phyloP scores from a whole-genome alignment of 352 stramenopile species.

The Globisporangium lucens region DNA sequence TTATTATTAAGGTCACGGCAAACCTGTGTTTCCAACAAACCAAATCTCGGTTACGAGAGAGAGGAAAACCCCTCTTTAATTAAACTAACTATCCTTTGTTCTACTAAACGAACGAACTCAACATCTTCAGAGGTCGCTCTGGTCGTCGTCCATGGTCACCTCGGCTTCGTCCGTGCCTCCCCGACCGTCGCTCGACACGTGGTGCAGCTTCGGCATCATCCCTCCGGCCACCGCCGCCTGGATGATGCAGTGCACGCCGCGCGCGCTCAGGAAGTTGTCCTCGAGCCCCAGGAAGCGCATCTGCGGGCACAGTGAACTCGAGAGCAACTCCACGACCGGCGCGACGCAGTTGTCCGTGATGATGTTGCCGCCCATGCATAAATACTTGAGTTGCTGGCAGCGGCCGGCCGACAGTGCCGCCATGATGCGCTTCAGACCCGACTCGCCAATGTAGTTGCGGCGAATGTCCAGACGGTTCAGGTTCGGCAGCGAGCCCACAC shows the following conservation, averaged over 20 bases:
- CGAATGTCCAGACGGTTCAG: conserved; percentile 59
- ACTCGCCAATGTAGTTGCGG: conserved; percentile 71
- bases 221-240: conserved; percentile 41
- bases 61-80: neutral
- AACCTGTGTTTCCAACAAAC: neutral
- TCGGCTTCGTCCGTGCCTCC: conserved; percentile 7
- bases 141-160: neutral
- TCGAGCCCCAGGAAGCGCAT: conserved; percentile 74
- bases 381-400: conserved; percentile 44
- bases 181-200: conserved; percentile 43
- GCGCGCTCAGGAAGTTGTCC: conserved; percentile 71
- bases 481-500: conserved; percentile 26
- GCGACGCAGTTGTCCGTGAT: conserved; percentile 76
- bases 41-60: neutral
- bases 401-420: conserved; percentile 23
- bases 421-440: conserved; percentile 45
- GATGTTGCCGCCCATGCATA: conserved; percentile 80
- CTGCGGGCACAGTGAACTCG: conserved; percentile 34
- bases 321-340: conserved; percentile 43
- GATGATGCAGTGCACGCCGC: conserved; percentile 64
- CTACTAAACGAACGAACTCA: neutral
- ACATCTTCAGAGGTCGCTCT: conserved; percentile 3
- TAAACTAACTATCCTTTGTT: conserved; percentile 1
- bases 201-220: conserved; percentile 45
- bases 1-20: neutral